A percentile compares a stretch with the other conserved stretches of the same genome.
phyloP scores from a whole-genome alignment of 495 filamentous ascomycete genomes.

The Parachaetomium inaequale region DNA sequence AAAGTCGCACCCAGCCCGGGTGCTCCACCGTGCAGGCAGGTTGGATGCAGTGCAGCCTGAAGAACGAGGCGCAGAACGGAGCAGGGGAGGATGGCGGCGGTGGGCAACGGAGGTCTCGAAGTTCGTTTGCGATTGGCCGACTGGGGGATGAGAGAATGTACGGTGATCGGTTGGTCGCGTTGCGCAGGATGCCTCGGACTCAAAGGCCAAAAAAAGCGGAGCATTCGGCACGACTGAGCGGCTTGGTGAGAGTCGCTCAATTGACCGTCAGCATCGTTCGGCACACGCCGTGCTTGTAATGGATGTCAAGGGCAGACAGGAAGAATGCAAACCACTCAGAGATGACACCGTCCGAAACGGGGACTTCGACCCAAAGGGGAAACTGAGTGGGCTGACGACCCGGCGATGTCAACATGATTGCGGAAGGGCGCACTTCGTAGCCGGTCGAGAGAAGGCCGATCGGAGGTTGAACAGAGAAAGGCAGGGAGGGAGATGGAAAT shows the following conservation, averaged over 20 bases:
- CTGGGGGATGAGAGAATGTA: not conserved
- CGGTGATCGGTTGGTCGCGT: conserved; percentile 8
- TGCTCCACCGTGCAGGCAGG: conserved; percentile 6
- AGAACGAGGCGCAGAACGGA: conserved; percentile 22
- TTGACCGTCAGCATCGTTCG: conserved; percentile 9
- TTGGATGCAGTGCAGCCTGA: conserved; percentile 17
- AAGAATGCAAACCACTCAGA: conserved; percentile 10
- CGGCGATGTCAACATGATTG: not conserved
- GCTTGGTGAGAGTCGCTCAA: not conserved
- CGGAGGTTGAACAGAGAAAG: not conserved
- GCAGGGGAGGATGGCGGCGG: conserved; percentile 15
- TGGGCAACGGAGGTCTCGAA: conserved; percentile 15
- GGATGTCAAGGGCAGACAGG: not conserved
- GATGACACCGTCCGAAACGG: not conserved
- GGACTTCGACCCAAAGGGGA: not conserved
- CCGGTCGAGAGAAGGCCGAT: not conserved
- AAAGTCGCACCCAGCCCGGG: not conserved
- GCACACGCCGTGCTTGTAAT: conserved; percentile 3
- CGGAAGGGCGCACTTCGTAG: not conserved
- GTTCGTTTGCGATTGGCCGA: conserved; percentile 11
- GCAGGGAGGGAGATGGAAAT: not conserved
- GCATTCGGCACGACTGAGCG: not conserved
- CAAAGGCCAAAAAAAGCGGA: not conserved
- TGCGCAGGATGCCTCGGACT: conserved; percentile 3
- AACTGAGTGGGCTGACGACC: not conserved